A percentile compares a stretch with the other conserved stretches of the same genome.
phyloP scores from a whole-genome alignment of 2,329 filamentous ascomycete genomes.

The Hypoxylon sp. region DNA sequence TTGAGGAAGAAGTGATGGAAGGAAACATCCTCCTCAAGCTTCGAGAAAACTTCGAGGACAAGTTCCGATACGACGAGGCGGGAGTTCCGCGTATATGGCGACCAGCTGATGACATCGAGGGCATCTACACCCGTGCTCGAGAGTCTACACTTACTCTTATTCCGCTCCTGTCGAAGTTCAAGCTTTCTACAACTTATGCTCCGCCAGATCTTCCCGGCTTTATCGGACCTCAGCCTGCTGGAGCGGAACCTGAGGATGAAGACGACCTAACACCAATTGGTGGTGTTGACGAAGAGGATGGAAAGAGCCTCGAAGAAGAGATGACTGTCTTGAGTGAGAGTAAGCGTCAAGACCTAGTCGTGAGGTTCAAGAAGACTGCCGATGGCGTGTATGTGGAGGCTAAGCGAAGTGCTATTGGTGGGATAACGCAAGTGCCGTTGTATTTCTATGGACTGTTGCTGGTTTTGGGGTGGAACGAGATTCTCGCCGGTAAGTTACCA shows the following conservation, averaged over 20 bases:
- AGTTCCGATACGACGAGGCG: constrained; percentile 96
- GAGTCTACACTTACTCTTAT: constrained; percentile 94
- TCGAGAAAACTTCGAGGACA: constrained; percentile 98
- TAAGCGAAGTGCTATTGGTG: constrained; percentile 95
- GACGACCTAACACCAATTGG: constrained; percentile 91
- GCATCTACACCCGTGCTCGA: constrained; percentile 90
- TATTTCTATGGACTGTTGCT: constrained; percentile 95
- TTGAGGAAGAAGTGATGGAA: constrained; percentile 98
- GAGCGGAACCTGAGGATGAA: constrained; percentile 85
- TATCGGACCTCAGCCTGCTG: constrained; percentile 82
- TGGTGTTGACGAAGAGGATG: constrained; percentile 93
- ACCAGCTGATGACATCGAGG: constrained; percentile 96
- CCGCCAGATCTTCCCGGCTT: constrained; percentile 87
- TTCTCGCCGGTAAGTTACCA: constrained; percentile 82
- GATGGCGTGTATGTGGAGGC: constrained; percentile 98
- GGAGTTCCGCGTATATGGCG: constrained; percentile 98
- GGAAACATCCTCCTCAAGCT: constrained; percentile 96
- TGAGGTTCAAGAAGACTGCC: constrained; percentile 97
- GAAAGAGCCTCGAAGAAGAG: constrained; percentile 94
- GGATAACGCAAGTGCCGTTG: constrained; percentile 91
- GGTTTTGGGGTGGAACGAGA: constrained; percentile 98
- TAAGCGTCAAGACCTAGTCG: constrained; percentile 91
- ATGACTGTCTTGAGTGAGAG: constrained; percentile 93
- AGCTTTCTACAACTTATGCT: constrained; percentile 78
- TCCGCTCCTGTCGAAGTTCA: constrained; percentile 88